These are phyloP conservation scores for Isabelozyma gotoi DNA, from an alignment of 805 yeast genomes.

Conservation along the genomic window DNA sequence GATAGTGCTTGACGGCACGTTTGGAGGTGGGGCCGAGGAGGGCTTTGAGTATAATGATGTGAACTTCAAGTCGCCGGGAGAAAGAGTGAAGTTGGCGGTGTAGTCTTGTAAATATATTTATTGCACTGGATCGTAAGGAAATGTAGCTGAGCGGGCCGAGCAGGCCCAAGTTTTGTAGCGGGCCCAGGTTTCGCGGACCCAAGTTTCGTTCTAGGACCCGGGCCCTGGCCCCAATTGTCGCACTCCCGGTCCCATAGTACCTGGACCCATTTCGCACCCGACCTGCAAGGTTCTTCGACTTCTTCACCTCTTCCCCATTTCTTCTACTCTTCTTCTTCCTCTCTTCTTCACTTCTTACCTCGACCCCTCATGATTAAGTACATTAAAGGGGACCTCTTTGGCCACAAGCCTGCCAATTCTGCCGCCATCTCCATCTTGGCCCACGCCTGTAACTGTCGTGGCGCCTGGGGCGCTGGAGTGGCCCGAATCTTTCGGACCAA, in stretches of 20 bases:
- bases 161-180: neutral
- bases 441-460: conserved; percentile 79
- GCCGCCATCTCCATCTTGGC: conserved; percentile 46
- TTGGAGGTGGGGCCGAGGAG: conserved; percentile 34
- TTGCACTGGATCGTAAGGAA: neutral
- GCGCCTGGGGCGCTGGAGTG: conserved; percentile 85
- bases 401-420: conserved; percentile 25
- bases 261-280: too few relatives aligned
- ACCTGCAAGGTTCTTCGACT: neutral
- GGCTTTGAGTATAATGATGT: conserved; percentile 28
- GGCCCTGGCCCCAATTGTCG: neutral
- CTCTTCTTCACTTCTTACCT: neutral
- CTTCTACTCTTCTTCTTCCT: neutral
- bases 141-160: too few relatives aligned
- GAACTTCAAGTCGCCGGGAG: conserved; percentile 30
- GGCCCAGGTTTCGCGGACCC: too few relatives aligned
- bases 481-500: conserved; percentile 55
- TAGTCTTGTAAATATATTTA: neutral
- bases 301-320: neutral
- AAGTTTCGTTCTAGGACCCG: too few relatives aligned
- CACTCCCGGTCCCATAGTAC: neutral
- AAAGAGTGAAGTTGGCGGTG: conserved; percentile 7
- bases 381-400: conserved; percentile 58
- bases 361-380: conserved; percentile 40
- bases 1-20: conserved; percentile 12